phyloP scores from a whole-genome alignment of 1,284 basidiomycete genomes.

The Trametes versicolor region DNA sequence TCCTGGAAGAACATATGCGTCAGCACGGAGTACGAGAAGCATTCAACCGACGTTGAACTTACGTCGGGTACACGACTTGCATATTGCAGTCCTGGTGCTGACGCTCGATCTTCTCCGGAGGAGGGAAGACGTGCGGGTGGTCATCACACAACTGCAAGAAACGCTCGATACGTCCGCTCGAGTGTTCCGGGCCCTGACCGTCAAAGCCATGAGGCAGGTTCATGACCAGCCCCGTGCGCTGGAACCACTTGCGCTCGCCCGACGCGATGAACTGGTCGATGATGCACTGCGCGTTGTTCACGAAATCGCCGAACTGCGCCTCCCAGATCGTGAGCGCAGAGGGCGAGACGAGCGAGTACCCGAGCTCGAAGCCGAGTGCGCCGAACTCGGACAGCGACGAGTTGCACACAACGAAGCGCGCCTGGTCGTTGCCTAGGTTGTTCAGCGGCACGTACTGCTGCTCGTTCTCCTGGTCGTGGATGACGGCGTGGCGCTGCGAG shows the following conservation, averaged over 20 bases:
- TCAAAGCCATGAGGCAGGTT: constrained; percentile 98
- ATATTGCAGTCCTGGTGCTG: constrained; percentile 99
- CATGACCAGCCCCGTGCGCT: constrained; percentile 93
- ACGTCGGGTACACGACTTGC: constrained; percentile 98
- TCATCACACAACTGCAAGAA: constrained; percentile 99
- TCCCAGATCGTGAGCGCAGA: constrained; percentile 98
- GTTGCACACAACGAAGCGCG: constrained; percentile 95
- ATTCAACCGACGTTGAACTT: constrained; percentile 47
- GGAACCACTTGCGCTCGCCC: constrained; percentile 98
- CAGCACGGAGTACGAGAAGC: not conserved
- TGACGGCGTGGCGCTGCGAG: constrained; percentile 98
- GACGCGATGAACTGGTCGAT: constrained; percentile 99
- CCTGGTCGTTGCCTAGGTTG: constrained; percentile 89
- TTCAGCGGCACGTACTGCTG: constrained; percentile 91
- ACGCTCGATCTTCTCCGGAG: constrained; percentile 87
- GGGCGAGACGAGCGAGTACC: constrained; percentile 98
- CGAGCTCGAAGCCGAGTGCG: constrained; percentile 96
- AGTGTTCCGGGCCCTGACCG: constrained; percentile 99
- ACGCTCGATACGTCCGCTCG: constrained; percentile 94
- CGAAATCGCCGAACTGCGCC: constrained; percentile 99
- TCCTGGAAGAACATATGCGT: constrained; percentile 52
- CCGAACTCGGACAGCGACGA: constrained; percentile 98
- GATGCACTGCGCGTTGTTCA: constrained; percentile 96
- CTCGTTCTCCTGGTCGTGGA: constrained; percentile 97
- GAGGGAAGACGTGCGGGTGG: constrained; percentile 93